Evolutionary conservation across 371 early-diverging fungal genomes (phyloP).

Genomic region (Rozella allomycis): DNA sequence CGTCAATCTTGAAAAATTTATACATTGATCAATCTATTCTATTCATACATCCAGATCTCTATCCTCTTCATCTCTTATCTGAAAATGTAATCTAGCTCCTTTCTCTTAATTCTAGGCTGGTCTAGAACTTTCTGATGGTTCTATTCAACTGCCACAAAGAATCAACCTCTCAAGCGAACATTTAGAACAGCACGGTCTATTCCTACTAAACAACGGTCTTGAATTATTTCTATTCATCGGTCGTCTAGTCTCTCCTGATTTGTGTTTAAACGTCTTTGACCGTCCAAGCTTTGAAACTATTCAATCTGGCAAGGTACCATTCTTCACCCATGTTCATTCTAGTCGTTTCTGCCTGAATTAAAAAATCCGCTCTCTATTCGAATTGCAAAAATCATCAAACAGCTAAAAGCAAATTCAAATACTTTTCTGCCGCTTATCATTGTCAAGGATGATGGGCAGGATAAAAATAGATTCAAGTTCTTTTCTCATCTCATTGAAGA

Average conservation of each 20-base stretch:
- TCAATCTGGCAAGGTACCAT: constrained; percentile 16
- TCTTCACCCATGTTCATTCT: background rate
- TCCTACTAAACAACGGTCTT: constrained; percentile 54
- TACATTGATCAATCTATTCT: no score
- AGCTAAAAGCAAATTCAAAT: constrained; percentile 13
- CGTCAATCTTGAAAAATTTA: no score
- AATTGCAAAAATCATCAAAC: constrained; percentile 13
- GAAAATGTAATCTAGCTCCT: constrained; percentile 69
- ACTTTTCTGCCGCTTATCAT: constrained; percentile 34
- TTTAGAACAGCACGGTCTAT: constrained; percentile 58
- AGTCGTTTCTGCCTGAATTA: constrained; percentile 14
- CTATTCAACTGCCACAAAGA: constrained; percentile 1
- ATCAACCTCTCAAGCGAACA: constrained; percentile 63
- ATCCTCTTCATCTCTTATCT: constrained; percentile 54
- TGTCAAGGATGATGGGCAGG: constrained; percentile 80
- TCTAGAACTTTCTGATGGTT: constrained; percentile 32
- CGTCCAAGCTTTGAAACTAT: constrained; percentile 13
- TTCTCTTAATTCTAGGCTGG: constrained; percentile 48
- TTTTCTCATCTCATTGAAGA: constrained; percentile 72
- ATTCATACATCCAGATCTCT: constrained; percentile 45
- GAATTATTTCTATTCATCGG: constrained; percentile 78
- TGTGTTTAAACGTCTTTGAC: constrained; percentile 45
- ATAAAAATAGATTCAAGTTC: constrained; percentile 57
- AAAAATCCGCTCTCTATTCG: constrained; percentile 11
- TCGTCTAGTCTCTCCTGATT: constrained; percentile 44